Evolutionary conservation across 2,329 filamentous ascomycete species (phyloP), one percentile per base, ranked within the genome.

Genomic region (Teratosphaeria gauchensis): DNA sequence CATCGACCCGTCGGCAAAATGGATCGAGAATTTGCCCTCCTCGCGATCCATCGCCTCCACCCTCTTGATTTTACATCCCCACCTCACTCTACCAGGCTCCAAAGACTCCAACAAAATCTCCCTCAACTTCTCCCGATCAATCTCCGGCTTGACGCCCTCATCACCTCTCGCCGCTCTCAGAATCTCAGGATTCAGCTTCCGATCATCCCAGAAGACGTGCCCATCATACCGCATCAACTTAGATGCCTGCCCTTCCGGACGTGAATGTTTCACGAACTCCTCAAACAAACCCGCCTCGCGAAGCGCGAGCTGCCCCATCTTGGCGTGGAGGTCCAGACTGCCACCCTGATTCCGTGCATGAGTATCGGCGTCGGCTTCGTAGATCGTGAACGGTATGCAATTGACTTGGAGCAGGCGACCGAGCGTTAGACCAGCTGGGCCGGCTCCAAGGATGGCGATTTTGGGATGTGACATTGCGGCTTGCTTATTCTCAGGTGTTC

Each of bases 191-290:
- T 28, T 42, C 24, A 57, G 38, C 48, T 57, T 32, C 68, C 64
- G 56, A 72, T 56, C 54, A 46, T 56, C 64, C 56, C 11, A 61
- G 58, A 16, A 66, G 21, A 72, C 61, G 7, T 55, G 59, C 48
- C 62, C 58, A 7, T 64, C 68, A 73, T 72, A 75, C 24, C 61
- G 59, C 38, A 75, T 65, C 33, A 58, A 53, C 30, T 56, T 56
- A 4, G 33, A 11, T 9, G 32, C 32, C 19, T 56, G 21, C 16
- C 38, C 54, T 35, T 65, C 63, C 46, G 62, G 61, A 9, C 62
- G 54, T 4, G 62, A 62, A 30, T 63, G 56, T 53, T 61, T 63
- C 24, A 64, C 38, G 59, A 70, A 72, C 38, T 66, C 59, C 19
- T 68, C 64, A 52, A 62, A 63, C 3, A 72, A 59, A 1, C 66